Evolutionary conservation across 164 flowering plant genomes (phyloP), one percentile per base, ranked within the genome.

Genomic region (Platanus orientalis): DNA sequence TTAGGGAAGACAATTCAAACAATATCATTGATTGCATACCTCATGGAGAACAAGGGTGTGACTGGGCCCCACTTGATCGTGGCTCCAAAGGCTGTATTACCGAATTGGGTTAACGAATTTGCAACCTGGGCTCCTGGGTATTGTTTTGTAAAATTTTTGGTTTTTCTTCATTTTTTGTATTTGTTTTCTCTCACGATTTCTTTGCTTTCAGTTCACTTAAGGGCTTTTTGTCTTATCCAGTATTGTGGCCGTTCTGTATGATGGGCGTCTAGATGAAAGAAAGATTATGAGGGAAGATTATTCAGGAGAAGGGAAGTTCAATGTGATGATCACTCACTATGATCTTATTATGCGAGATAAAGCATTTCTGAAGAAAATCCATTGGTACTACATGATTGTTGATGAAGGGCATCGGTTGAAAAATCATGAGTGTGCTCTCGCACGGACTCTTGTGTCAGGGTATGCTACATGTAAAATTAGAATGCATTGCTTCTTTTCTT

Each of bases 321-420:
- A 84, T 73, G 98, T 95, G 57, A 67, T 92, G 80, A 81, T 95
- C 63, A 95, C 97, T 17, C 99, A 95, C 62, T 95, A 95, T 81
- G 98, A 90, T 70, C 87, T 95, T 64, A 92, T 95, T 49, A 95
- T 92, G 85, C 87, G 94, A 73, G 99, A 95, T 68, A 92, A 85
- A 79, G 75, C 86, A 67, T 95, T 81, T 75, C 67, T 95, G 69
- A 95, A 82, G 79, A 95, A 88, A 80, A 80, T 92, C 63, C 78
- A 78, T 66, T 95, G 99, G 99, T 40, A 67, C 63, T 95, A 95
- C 81, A 82, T 95, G 99, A 80, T 95, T 69, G 90, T 95, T 76
- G 99, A 95, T 73, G 99, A 95, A 81, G 99, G 99, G 23, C 99
- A 95, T 72, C 81, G 99, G 59, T 76, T 95, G 62, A 95, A 95